Conservation (phyloP, 2,329 filamentous ascomycete genomes). For the Raffaelea albimanens region DNA sequence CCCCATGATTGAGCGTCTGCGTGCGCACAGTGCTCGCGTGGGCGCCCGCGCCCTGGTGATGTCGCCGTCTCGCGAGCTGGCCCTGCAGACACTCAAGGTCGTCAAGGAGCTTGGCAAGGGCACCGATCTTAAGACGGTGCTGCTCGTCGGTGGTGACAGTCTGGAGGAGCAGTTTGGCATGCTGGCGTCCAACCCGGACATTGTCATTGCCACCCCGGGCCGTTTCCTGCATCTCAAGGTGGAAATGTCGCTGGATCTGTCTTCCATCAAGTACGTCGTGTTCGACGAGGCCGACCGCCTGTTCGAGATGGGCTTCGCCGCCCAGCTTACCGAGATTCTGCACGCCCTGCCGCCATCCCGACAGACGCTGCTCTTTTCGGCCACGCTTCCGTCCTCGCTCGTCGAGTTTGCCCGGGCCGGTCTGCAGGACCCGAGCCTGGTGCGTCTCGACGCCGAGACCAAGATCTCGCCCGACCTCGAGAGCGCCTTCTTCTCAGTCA, state of each 20-base stretch:
- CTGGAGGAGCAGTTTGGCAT: constrained; percentile 89
- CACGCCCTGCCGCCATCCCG: constrained; percentile 74
- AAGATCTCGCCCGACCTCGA: constrained; percentile 96
- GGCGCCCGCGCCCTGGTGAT: constrained; percentile 80
- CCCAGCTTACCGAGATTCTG: constrained; percentile 86
- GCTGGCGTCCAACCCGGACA: constrained; percentile 92
- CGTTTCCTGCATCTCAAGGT: constrained; percentile 95
- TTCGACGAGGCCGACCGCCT: constrained; percentile 96
- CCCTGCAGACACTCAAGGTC: constrained; percentile 89
- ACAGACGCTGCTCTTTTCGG: constrained; percentile 91
- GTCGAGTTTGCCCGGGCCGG: constrained; percentile 95
- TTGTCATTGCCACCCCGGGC: constrained; percentile 93
- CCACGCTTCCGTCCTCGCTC: constrained; percentile 84
- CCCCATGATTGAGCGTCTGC: constrained; percentile 92
- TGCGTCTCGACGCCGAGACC: constrained; percentile 85
- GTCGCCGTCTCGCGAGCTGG: constrained; percentile 88
- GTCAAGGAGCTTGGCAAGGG: constrained; percentile 89
- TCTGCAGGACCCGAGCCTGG: constrained; percentile 80
- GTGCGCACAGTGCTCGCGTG: constrained; percentile 76
- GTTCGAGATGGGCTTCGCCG: constrained; percentile 97
- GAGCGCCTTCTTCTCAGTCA: constrained; percentile 89
- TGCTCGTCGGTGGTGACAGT: constrained; percentile 91
- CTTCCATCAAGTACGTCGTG: constrained; percentile 84
- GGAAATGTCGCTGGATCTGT: constrained; percentile 89
- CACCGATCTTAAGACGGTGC: constrained; percentile 81